These are phyloP conservation scores for Blastomyces silverae DNA, from an alignment of 2,329 filamentous ascomycete species.

Conservation along the genomic window DNA sequence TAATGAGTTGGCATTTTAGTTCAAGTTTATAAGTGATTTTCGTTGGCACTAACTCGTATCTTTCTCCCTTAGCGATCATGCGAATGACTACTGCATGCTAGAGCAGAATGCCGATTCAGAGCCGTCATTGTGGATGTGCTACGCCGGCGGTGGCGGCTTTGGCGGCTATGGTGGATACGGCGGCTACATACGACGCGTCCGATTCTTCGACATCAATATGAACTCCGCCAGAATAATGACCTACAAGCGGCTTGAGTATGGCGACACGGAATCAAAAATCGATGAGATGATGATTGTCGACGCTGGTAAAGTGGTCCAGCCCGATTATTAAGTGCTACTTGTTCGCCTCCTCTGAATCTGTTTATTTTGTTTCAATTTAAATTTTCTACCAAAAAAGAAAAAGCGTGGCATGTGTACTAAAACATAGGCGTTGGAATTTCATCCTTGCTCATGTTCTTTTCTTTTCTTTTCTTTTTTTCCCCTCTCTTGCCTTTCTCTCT, in stretches of 20 bases:
- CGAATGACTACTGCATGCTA: constrained; percentile 91
- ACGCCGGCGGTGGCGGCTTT: constrained; percentile 84
- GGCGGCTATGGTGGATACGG: constrained; percentile 92
- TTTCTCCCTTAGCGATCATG: constrained; percentile 62
- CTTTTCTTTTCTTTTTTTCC: neutral
- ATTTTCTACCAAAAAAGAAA: neutral
- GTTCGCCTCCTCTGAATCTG: neutral
- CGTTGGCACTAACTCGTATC: neutral
- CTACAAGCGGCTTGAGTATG: constrained; percentile 80
- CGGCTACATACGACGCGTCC: constrained; percentile 72
- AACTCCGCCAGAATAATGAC: constrained; percentile 82
- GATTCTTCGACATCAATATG: constrained; percentile 89
- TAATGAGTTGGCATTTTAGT: neutral
- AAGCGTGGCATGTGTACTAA: constrained; percentile 7
- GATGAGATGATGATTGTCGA: constrained; percentile 58
- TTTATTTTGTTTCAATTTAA: neutral
- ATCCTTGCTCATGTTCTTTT: neutral
- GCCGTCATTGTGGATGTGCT: constrained; percentile 93
- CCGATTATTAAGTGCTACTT: constrained; percentile 13
- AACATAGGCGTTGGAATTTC: constrained; percentile 10
- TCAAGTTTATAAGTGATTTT: neutral
- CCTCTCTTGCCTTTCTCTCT: neutral
- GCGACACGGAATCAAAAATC: constrained; percentile 46
- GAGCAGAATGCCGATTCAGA: constrained; percentile 49
- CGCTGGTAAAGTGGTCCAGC: constrained; percentile 47